phyloP scores from a whole-genome alignment of 768 basidiomycete species.

The Leccinum boreale region DNA sequence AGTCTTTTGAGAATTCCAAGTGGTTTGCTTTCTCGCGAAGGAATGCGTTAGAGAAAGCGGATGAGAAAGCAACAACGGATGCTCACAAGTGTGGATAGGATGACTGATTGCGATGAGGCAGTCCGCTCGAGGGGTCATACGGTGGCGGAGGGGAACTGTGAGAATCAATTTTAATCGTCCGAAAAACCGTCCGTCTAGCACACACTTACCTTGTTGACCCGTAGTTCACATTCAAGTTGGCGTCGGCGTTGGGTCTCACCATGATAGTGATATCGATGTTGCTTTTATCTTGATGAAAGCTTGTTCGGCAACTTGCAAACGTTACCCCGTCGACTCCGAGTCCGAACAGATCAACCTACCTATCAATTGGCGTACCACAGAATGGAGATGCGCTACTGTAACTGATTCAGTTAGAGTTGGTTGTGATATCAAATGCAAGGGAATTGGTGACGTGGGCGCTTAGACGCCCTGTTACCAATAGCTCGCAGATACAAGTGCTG shows the following conservation, averaged over 20 bases:
- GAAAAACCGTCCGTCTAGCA: not conserved
- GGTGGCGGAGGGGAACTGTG: not conserved
- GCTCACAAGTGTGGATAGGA: not conserved
- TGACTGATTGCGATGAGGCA: not conserved
- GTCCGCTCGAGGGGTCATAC: not conserved
- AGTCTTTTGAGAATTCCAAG: not conserved
- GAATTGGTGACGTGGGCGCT: not conserved
- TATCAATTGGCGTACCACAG: not conserved
- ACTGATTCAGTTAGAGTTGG: not conserved
- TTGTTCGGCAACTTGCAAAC: not conserved
- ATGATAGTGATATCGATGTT: not conserved
- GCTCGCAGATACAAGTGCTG: too few relatives aligned
- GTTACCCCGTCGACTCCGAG: not conserved
- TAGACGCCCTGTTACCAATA: not conserved
- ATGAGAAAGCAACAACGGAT: not conserved
- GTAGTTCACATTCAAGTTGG: not conserved
- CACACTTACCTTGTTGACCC: not conserved
- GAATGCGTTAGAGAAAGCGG: not conserved
- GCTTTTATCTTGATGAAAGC: not conserved
- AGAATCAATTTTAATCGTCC: not conserved
- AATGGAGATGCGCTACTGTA: not conserved
- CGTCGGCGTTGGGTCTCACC: not conserved
- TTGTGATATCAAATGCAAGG: not conserved
- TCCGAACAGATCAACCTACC: not conserved
- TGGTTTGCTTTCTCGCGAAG: not conserved